Evolutionary conservation across 2,329 filamentous ascomycete species (phyloP).

Genomic region (Amauroascus verrucosus): DNA sequence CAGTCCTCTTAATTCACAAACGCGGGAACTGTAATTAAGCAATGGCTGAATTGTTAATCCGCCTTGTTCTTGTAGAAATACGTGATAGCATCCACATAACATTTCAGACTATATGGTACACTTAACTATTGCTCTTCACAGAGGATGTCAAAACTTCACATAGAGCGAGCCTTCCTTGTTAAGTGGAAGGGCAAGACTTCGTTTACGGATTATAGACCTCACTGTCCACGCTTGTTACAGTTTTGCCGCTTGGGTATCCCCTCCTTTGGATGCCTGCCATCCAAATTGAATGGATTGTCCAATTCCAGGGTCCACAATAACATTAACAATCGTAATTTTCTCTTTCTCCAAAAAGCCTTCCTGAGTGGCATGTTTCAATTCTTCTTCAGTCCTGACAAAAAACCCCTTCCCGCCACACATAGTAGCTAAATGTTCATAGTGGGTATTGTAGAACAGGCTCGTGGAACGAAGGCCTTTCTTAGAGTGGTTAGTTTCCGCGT

Average conservation of each 20-base stretch:
- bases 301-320: constrained; percentile 45
- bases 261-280: constrained; percentile 24
- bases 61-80: too few relatives aligned
- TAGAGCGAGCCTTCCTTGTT: too few relatives aligned
- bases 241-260: background rate
- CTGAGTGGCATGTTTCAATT: constrained; percentile 42
- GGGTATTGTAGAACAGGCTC: constrained; percentile 45
- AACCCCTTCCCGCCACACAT: constrained; percentile 47
- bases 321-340: constrained; percentile 45
- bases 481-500: constrained; percentile 10
- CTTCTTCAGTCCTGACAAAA: constrained; percentile 43
- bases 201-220: too few relatives aligned
- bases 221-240: background rate
- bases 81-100: too few relatives aligned
- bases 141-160: too few relatives aligned
- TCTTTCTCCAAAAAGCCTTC: constrained; percentile 40
- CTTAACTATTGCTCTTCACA: too few relatives aligned
- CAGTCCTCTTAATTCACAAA: too few relatives aligned
- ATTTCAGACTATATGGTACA: too few relatives aligned
- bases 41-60: too few relatives aligned
- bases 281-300: constrained; percentile 33
- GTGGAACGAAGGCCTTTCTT: constrained; percentile 38
- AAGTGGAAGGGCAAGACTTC: too few relatives aligned
- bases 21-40: too few relatives aligned
- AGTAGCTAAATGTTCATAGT: constrained; percentile 47